Conservation (phyloP, 2,329 filamentous ascomycete genomes). For the Tolypocladium amazonense region DNA sequence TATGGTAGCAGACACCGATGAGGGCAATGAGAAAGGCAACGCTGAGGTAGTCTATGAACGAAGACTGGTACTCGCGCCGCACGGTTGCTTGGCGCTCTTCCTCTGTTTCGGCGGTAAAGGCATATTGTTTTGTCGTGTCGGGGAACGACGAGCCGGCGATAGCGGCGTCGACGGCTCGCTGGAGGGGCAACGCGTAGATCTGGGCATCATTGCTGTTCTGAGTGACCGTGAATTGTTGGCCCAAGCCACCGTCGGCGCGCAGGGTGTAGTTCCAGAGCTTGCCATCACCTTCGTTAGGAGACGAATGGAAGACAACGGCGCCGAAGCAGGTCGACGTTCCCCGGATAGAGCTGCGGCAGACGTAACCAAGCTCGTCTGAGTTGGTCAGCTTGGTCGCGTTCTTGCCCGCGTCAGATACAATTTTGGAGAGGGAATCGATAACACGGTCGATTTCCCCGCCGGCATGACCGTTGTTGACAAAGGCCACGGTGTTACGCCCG, state of each 20-base stretch:
- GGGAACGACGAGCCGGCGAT: conserved; percentile 44
- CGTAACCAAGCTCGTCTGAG: conserved; percentile 32
- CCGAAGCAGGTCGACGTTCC: conserved; percentile 65
- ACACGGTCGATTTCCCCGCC: conserved; percentile 64
- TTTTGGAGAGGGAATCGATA: conserved; percentile 50
- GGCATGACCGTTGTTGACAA: conserved; percentile 63
- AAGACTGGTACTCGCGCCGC: conserved; percentile 55
- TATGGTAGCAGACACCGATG: conserved; percentile 75
- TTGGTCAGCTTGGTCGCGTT: conserved; percentile 21
- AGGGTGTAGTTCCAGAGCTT: conserved; percentile 81
- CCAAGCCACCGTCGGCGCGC: conserved; percentile 60
- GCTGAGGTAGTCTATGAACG: conserved; percentile 65
- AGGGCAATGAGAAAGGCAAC: conserved; percentile 72
- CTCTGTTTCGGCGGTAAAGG: conserved; percentile 48
- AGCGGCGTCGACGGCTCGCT: conserved; percentile 64
- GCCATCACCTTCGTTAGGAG: conserved; percentile 56
- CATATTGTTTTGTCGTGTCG: conserved; percentile 45
- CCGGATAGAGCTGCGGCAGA: conserved; percentile 53
- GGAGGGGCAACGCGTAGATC: conserved; percentile 69
- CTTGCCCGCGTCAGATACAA: conserved; percentile 42
- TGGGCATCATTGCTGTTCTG: conserved; percentile 62
- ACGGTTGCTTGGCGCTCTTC: conserved; percentile 44
- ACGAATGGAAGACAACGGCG: conserved; percentile 65
- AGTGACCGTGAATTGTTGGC: conserved; percentile 49
- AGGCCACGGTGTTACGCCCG: conserved; percentile 61